These are phyloP conservation scores for Scheffersomyces lignicola DNA, from an alignment of 1,139 yeast species.

Conservation along the genomic window DNA sequence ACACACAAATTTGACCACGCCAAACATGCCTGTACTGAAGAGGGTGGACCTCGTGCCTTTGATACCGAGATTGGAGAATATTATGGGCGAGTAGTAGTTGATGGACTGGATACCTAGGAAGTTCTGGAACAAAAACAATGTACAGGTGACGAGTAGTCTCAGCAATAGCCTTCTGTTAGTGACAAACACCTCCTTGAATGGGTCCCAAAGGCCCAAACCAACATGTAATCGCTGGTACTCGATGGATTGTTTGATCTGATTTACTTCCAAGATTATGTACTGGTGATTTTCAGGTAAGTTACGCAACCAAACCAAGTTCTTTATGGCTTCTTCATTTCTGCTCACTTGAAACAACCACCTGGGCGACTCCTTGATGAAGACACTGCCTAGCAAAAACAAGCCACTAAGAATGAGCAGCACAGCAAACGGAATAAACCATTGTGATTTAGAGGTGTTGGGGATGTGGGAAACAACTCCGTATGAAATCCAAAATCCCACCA, in stretches of 20 bases:
- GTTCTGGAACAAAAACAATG: constrained; percentile 41
- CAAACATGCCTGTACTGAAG: constrained; percentile 46
- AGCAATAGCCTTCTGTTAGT: constrained; percentile 27
- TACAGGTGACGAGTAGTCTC: constrained; percentile 33
- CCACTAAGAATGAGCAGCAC: constrained; percentile 44
- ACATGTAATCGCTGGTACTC: constrained; percentile 30
- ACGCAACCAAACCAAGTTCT: constrained; percentile 40
- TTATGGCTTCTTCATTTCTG: constrained; percentile 32
- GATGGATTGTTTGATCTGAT: constrained; percentile 25
- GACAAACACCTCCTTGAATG: constrained; percentile 35
- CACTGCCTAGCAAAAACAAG: constrained; percentile 34
- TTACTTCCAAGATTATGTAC: constrained; percentile 37
- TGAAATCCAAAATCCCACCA: constrained; percentile 46
- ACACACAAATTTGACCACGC: constrained; percentile 41
- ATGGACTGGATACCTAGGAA: constrained; percentile 48
- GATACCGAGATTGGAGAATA: constrained; percentile 40
- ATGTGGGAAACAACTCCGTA: constrained; percentile 39
- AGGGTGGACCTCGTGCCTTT: constrained; percentile 40
- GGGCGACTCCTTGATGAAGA: constrained; percentile 41
- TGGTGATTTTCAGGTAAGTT: constrained; percentile 37
- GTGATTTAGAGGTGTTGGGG: constrained; percentile 24
- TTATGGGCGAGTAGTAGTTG: constrained; percentile 46
- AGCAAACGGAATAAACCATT: constrained; percentile 48
- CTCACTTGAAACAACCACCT: constrained; percentile 42
- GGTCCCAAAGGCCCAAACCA: constrained; percentile 42